Conservation (phyloP, 805 yeast species). For the Starmerella kuoi region DNA sequence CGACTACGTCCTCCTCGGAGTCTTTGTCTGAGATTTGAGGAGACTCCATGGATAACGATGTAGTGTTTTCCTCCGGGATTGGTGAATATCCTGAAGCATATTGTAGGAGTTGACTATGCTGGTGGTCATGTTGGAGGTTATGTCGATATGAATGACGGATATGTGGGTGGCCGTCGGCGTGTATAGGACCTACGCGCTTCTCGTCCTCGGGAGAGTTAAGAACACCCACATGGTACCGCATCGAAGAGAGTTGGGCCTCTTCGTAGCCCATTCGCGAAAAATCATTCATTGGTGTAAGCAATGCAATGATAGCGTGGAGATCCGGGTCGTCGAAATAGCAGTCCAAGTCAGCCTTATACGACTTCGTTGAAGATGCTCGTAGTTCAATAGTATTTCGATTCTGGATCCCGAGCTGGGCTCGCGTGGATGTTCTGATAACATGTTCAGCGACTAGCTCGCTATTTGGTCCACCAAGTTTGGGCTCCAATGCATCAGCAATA, state of each 20-base stretch:
- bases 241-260: constrained; percentile 19
- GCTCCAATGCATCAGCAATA: constrained; percentile 15
- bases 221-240: constrained; percentile 18
- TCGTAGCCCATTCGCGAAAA: constrained; percentile 13
- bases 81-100: background rate
- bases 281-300: constrained; percentile 16
- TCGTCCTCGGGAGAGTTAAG: background rate
- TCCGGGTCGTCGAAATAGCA: constrained; percentile 19
- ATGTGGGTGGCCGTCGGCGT: background rate
- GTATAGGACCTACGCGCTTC: background rate
- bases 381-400: constrained; percentile 11
- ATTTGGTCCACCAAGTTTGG: constrained; percentile 14
- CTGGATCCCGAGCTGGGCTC: constrained; percentile 16
- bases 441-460: constrained; percentile 15
- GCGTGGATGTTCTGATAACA: constrained; percentile 11
- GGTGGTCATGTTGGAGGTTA: background rate
- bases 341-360: constrained; percentile 17
- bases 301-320: constrained; percentile 15
- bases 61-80: background rate
- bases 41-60: background rate
- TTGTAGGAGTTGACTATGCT: background rate
- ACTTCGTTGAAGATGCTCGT: constrained; percentile 4
- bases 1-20: background rate
- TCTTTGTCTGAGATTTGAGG: background rate
- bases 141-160: background rate